phyloP scores from a whole-genome alignment of 805 yeast species.

The Suhomyces xylopsoci region DNA sequence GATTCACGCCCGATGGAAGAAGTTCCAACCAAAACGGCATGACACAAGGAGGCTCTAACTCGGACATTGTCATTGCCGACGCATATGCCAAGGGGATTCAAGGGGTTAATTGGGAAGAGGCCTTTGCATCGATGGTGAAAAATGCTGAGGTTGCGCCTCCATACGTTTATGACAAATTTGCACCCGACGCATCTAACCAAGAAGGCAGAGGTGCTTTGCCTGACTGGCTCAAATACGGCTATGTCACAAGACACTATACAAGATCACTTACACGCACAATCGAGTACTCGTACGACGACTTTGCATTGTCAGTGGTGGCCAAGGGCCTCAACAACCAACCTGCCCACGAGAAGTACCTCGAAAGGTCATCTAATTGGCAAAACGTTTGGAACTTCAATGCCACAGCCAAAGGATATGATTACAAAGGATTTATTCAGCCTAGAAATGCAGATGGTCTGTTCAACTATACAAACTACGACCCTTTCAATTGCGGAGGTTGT shows the following conservation, averaged over 20 bases:
- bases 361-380: constrained; percentile 34
- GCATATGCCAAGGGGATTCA: constrained; percentile 28
- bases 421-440: constrained; percentile 34
- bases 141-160: constrained; percentile 36
- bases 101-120: constrained; percentile 26
- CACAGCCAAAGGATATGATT: constrained; percentile 13
- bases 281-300: constrained; percentile 37
- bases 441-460: constrained; percentile 26
- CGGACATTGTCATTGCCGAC: constrained; percentile 36
- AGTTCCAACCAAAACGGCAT: constrained; percentile 35
- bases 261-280: constrained; percentile 34
- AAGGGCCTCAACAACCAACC: constrained; percentile 21
- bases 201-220: constrained; percentile 35
- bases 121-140: constrained; percentile 29
- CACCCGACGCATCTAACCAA: constrained; percentile 26
- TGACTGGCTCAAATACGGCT: constrained; percentile 32
- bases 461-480: constrained; percentile 23
- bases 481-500: constrained; percentile 30
- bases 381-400: constrained; percentile 33
- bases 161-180: constrained; percentile 21
- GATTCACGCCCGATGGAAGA: constrained; percentile 37
- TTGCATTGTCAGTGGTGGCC: constrained; percentile 31
- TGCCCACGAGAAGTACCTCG: constrained; percentile 24
- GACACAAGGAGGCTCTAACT: constrained; percentile 37
- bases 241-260: constrained; percentile 27